phyloP scores from a whole-genome alignment of 257 asterid genomes.

The Penstemon eatonii region DNA sequence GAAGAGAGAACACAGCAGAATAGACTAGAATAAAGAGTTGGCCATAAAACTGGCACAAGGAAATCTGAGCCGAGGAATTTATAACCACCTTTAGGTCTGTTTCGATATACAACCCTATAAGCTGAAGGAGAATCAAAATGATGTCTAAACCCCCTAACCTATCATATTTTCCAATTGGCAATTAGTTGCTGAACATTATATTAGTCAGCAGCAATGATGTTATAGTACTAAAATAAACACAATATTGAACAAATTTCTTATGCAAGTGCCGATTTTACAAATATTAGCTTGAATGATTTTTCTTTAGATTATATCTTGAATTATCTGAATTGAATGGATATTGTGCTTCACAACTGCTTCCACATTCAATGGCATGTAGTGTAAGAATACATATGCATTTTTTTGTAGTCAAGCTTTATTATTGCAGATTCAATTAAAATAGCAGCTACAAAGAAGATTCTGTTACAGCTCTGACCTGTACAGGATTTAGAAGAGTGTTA shows the following conservation, averaged over 20 bases:
- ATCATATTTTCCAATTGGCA: constrained; percentile 4
- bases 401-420: background rate
- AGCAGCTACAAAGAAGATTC: constrained; percentile 23
- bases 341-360: constrained; percentile 13
- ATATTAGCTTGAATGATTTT: background rate
- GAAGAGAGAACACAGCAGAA: background rate
- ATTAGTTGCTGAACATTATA: constrained; percentile 6
- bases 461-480: constrained; percentile 64
- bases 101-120: background rate
- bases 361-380: background rate
- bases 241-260: constrained; percentile 1
- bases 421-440: constrained; percentile 8
- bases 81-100: background rate
- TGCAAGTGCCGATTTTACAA: background rate
- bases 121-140: background rate
- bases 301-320: background rate
- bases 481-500: constrained; percentile 86
- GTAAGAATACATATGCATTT: background rate
- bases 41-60: constrained; percentile 14
- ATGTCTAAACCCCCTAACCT: background rate
- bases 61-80: background rate
- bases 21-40: constrained; percentile 3
- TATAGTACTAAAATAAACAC: background rate
- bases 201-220: constrained; percentile 7
- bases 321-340: constrained; percentile 13